Conservation (phyloP, 208 protist genomes). For the Acanthamoeba culbertsoni region DNA sequence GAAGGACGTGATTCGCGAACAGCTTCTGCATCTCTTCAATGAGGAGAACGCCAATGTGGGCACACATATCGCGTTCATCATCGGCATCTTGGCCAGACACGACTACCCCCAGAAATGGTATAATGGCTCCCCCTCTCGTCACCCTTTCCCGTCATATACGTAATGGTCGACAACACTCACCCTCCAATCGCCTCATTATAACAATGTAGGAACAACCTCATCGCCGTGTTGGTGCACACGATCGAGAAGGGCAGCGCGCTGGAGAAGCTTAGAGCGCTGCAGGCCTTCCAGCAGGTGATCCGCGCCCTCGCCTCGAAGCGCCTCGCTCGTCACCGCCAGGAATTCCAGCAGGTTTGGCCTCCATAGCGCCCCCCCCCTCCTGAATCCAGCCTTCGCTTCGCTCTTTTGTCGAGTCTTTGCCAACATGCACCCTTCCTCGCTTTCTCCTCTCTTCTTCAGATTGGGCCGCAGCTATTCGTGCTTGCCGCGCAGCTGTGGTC, state of each 20-base stretch:
- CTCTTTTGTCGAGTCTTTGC: not conserved
- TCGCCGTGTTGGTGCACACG: slow-evolving; percentile 10
- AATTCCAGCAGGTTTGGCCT: slow-evolving; percentile 1
- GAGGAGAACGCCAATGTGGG: slow-evolving; percentile 22
- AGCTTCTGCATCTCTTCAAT: slow-evolving; percentile 37
- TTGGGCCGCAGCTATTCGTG: slow-evolving; percentile 34
- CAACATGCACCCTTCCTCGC: not conserved
- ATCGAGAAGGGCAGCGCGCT: slow-evolving; percentile 11
- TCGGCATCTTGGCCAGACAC: slow-evolving; percentile 21
- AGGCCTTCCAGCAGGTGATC: slow-evolving; percentile 34
- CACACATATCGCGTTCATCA: not conserved
- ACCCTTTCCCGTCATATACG: too few species aligned
- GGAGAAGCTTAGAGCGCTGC: not conserved
- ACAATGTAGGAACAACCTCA: not conserved
- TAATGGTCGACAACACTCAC: too few species aligned
- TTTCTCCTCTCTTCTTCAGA: not conserved
- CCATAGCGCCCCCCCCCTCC: not conserved
- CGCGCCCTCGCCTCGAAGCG: slow-evolving; percentile 41
- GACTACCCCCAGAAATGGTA: slow-evolving; percentile 59
- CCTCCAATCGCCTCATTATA: too few species aligned
- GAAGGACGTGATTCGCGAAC: not conserved
- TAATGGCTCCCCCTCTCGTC: too few species aligned
- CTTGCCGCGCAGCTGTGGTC: slow-evolving; percentile 19
- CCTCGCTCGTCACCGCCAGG: not conserved
- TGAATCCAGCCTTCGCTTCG: not conserved